Evolutionary conservation across 208 protist genomes (phyloP).

Genomic region (Tritrichomonas musculus): DNA sequence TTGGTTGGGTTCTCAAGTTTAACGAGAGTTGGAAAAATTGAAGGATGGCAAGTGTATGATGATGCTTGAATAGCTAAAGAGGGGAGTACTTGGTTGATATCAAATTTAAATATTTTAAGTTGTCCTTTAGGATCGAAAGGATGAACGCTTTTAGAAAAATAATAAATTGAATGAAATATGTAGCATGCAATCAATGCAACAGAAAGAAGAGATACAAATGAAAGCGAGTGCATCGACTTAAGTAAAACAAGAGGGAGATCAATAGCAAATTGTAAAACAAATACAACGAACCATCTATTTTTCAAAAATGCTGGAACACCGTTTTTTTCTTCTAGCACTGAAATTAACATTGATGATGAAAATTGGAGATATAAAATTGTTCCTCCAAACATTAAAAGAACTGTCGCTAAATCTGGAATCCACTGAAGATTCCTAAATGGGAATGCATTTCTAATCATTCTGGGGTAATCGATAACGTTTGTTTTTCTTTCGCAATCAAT

Average conservation of each 20-base stretch:
- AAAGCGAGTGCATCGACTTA: background rate
- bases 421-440: background rate
- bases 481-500: background rate
- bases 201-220: background rate
- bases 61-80: background rate
- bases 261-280: background rate
- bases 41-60: conserved; percentile 12
- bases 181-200: background rate
- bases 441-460: background rate
- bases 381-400: background rate
- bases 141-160: background rate
- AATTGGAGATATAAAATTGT: background rate
- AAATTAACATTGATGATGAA: background rate
- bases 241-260: background rate
- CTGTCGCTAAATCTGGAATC: background rate
- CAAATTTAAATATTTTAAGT: background rate
- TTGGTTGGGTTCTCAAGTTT: background rate
- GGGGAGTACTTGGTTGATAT: background rate
- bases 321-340: background rate
- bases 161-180: background rate
- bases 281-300: background rate
- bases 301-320: background rate
- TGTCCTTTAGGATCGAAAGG: background rate
- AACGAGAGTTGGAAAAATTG: background rate
- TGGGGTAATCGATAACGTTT: background rate